Evolutionary conservation across 2,329 filamentous ascomycete species (phyloP).

Genomic region (Curvularia sp.): DNA sequence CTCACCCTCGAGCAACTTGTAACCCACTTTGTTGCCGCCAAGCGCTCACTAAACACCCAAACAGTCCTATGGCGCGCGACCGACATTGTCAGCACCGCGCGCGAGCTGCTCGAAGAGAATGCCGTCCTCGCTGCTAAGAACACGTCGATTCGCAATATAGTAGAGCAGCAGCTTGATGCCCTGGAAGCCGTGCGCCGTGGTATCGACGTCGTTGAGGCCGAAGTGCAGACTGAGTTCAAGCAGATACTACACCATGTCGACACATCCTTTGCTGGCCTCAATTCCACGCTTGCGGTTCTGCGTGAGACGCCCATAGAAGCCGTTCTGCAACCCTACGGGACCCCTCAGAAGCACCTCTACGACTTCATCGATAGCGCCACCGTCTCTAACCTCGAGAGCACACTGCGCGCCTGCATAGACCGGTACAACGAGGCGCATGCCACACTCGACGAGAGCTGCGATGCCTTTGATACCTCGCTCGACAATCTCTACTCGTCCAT

Average conservation of each 20-base stretch:
- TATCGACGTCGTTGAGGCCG: slow-evolving; percentile 51
- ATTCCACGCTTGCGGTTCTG: slow-evolving; percentile 70
- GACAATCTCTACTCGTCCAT: slow-evolving; percentile 47
- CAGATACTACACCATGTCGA: slow-evolving; percentile 70
- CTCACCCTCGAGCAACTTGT: slow-evolving; percentile 77
- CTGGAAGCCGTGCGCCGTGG: slow-evolving; percentile 54
- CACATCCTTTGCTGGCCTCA: slow-evolving; percentile 68
- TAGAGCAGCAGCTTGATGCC: slow-evolving; percentile 54
- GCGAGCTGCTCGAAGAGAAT: slow-evolving; percentile 77
- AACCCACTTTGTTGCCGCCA: slow-evolving; percentile 82
- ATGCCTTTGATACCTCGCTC: slow-evolving; percentile 77
- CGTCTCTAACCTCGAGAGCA: slow-evolving; percentile 69
- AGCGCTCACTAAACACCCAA: slow-evolving; percentile 85
- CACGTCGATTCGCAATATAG: slow-evolving; percentile 50
- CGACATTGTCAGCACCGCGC: slow-evolving; percentile 79
- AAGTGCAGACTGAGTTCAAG: slow-evolving; percentile 56
- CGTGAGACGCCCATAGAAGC: slow-evolving; percentile 69
- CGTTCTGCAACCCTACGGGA: slow-evolving; percentile 63
- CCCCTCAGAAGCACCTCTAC: slow-evolving; percentile 65
- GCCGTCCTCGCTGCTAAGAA: slow-evolving; percentile 69
- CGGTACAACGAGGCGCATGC: slow-evolving; percentile 73
- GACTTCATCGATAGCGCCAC: slow-evolving; percentile 79
- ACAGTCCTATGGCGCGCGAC: slow-evolving; percentile 83
- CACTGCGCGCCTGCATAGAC: slow-evolving; percentile 73
- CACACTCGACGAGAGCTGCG: slow-evolving; percentile 60